Evolutionary conservation across 2,329 filamentous ascomycete species (phyloP).

Genomic region (Nemania serpens): DNA sequence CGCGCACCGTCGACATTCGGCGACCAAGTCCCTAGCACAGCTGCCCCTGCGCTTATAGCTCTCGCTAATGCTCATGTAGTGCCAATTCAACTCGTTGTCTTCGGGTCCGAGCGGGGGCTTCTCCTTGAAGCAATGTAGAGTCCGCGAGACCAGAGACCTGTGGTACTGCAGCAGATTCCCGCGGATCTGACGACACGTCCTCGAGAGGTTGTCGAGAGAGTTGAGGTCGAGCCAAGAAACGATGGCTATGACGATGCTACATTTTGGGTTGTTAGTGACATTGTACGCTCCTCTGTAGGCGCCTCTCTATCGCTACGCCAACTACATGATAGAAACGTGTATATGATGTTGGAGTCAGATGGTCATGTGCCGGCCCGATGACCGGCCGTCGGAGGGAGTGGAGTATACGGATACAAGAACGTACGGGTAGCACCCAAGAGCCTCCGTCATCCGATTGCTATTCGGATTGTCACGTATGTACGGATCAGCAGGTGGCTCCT

Average conservation of each 20-base stretch:
- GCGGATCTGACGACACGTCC: slow-evolving; percentile 80
- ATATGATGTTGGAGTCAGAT: slow-evolving; percentile 2
- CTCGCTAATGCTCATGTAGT: slow-evolving; percentile 56
- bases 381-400: not conserved
- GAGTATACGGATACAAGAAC: slow-evolving; percentile 31
- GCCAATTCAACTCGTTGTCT: slow-evolving; percentile 62
- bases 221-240: slow-evolving; percentile 83
- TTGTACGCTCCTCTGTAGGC: not conserved
- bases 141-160: slow-evolving; percentile 71
- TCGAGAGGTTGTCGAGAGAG: slow-evolving; percentile 80
- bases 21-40: slow-evolving; percentile 88
- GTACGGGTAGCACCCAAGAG: slow-evolving; percentile 72
- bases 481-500: not conserved
- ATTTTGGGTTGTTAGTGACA: slow-evolving; percentile 20
- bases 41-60: slow-evolving; percentile 66
- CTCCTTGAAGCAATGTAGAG: slow-evolving; percentile 81
- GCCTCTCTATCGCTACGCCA: not conserved
- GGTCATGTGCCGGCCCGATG: not conserved
- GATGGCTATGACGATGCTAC: slow-evolving; percentile 76
- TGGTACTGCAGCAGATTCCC: slow-evolving; percentile 79
- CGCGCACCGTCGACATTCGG: slow-evolving; percentile 77
- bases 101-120: slow-evolving; percentile 57
- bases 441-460: slow-evolving; percentile 63
- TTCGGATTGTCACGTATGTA: slow-evolving; percentile 53
- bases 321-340: not conserved